Base-by-base conservation (phyloP, 345 rosid species). In the Gossypium australe region DNA sequence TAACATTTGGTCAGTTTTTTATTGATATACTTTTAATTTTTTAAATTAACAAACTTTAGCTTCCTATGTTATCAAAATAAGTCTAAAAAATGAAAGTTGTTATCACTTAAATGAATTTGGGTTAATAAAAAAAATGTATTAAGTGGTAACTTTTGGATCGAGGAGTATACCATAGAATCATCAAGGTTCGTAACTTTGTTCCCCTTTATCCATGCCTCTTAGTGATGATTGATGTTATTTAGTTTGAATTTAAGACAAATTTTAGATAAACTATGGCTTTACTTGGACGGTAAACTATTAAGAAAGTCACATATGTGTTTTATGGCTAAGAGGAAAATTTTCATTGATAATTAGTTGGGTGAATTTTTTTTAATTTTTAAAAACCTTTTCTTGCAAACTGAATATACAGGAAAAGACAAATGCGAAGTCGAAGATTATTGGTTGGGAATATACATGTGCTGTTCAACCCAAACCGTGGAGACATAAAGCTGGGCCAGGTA, bases 401-500 rank as follows among this genome's bases (percentile, higher is more conserved):
- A 69, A 59, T 59, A 45, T 67, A 29, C 59, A 90, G 95, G 89
- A 65, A 73, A 79, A 43, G 60, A 66, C 61, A 77, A 16, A 22
- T 73, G 49, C 69, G 73, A 74, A 76, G 78, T 76, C 88, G 86
- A 77, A 81, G 83, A 75, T 83, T 92, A 47, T 80, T 92, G 79
- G 86, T 92, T 60, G 97, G 90, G 67, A 89, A 92, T 80, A 87
- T 87, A 80, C 97, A 91, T 82, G 91, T 89, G 71, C 82, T 94
- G 17, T 91, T 84, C 80, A 91, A 94, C 78, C 97, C 93, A 24
- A 92, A 85, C 66, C 95, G 94, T 65, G 98, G 98, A 74, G 97
- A 92, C 80, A 84, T 92, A 75, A 91, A 94, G 84, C 84, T 92
- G 24, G 98, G 98, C 73, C 96, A 91, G 97, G 97, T 89, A 83